phyloP scores from a whole-genome alignment of 1,139 yeast species.

The Geotrichum macrosporum region DNA sequence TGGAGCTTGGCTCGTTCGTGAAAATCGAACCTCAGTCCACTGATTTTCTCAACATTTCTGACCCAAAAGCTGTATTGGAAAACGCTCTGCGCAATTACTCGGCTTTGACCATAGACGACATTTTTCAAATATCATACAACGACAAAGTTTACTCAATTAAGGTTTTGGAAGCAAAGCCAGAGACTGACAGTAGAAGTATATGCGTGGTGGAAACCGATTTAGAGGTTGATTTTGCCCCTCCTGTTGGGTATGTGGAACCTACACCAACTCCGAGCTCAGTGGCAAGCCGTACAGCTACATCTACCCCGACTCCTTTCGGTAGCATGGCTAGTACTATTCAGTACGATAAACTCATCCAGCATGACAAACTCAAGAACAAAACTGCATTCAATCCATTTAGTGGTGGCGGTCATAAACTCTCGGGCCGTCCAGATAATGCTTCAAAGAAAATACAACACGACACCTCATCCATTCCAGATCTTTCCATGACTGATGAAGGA shows the following conservation, averaged over 20 bases:
- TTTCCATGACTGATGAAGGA: no score
- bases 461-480: not conserved
- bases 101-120: slow-evolving; percentile 78
- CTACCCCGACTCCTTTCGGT: slow-evolving; percentile 44
- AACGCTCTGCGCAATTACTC: slow-evolving; percentile 86
- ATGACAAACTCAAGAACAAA: slow-evolving; percentile 16
- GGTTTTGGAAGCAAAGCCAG: slow-evolving; percentile 86
- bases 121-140: slow-evolving; percentile 82
- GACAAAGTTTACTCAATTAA: slow-evolving; percentile 73
- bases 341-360: slow-evolving; percentile 49
- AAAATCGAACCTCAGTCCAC: slow-evolving; percentile 93
- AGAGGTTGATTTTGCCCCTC: slow-evolving; percentile 97
- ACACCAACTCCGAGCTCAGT: slow-evolving; percentile 21
- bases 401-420: slow-evolving; percentile 69
- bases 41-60: slow-evolving; percentile 87
- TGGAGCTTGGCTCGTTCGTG: slow-evolving; percentile 83
- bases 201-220: slow-evolving; percentile 97
- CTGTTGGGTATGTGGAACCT: slow-evolving; percentile 90
- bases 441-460: slow-evolving; percentile 26
- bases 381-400: slow-evolving; percentile 40
- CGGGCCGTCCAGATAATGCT: slow-evolving; percentile 47
- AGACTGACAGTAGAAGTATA: slow-evolving; percentile 54
- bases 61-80: slow-evolving; percentile 95
- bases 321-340: slow-evolving; percentile 77
- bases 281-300: slow-evolving; percentile 12